Evolutionary conservation across 306 rosid species (phyloP).

Genomic region (Prunus davidiana): DNA sequence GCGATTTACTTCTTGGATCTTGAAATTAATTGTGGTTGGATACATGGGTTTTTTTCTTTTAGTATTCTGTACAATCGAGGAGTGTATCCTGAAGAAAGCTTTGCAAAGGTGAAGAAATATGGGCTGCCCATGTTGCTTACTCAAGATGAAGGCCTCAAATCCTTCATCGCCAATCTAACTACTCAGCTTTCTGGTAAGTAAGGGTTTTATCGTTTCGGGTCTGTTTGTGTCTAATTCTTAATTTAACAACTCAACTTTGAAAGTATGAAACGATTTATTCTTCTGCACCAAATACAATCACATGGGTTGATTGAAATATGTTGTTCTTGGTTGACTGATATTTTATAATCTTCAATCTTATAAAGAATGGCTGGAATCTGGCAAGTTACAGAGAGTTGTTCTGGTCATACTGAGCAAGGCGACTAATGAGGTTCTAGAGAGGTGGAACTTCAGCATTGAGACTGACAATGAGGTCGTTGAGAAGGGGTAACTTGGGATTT

Average conservation of each 20-base stretch:
- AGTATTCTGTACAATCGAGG: conserved; percentile 88
- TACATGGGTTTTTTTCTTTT: background rate
- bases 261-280: background rate
- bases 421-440: conserved; percentile 80
- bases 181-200: conserved; percentile 83
- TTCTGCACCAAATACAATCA: background rate
- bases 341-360: conserved; percentile 24
- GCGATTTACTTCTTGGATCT: background rate
- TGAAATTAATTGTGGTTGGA: conserved; percentile 3
- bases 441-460: conserved; percentile 99
- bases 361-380: conserved; percentile 97
- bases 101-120: conserved; percentile 87
- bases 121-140: conserved; percentile 97
- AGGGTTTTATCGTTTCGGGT: background rate
- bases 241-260: background rate
- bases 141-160: conserved; percentile 84
- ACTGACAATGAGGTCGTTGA: conserved; percentile 85
- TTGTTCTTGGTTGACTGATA: background rate
- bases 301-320: conserved; percentile 4
- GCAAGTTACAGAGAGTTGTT: conserved; percentile 92
- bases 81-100: conserved; percentile 95
- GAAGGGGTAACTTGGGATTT: conserved; percentile 41
- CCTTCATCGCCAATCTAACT: conserved; percentile 66
- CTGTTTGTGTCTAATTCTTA: background rate
- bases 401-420: conserved; percentile 81